Evolutionary conservation across 768 basidiomycete species (phyloP).

Genomic region (Amanita inopinata): DNA sequence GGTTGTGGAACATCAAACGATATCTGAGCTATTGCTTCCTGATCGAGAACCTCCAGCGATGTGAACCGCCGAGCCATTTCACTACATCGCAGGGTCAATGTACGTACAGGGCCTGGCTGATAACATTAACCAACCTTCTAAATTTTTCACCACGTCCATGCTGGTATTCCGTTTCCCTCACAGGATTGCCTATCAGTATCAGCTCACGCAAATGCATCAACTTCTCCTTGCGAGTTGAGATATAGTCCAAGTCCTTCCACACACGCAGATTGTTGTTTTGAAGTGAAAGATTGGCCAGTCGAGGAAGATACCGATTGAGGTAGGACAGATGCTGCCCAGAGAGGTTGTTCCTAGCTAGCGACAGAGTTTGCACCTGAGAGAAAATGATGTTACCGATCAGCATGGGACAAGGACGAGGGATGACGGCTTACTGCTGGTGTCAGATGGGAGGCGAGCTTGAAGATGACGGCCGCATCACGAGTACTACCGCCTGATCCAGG

Average conservation of each 20-base stretch:
- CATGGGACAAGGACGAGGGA: conserved; percentile 2
- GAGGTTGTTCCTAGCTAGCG: conserved; percentile 67
- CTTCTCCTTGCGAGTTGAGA: conserved; percentile 50
- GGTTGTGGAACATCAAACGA: conserved; percentile 65
- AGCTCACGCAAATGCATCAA: conserved; percentile 60
- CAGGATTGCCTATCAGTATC: conserved; percentile 66
- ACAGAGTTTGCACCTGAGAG: conserved; percentile 67
- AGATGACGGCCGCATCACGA: conserved; percentile 73
- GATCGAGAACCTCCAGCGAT: conserved; percentile 75
- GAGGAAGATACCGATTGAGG: conserved; percentile 68
- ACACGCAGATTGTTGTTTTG: conserved; percentile 66
- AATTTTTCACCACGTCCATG: conserved; percentile 53
- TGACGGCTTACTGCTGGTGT: conserved; percentile 49
- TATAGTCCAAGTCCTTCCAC: conserved; percentile 61
- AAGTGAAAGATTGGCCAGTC: conserved; percentile 69
- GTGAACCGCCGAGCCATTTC: conserved; percentile 77
- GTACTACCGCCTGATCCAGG: conserved; percentile 61
- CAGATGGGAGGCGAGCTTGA: conserved; percentile 76
- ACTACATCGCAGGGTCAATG: conserved; percentile 41
- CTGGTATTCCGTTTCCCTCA: conserved; percentile 52
- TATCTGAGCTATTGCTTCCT: conserved; percentile 69
- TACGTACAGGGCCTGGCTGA: too few relatives aligned
- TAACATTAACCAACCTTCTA: conserved; percentile 60
- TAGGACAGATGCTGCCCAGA: conserved; percentile 49
- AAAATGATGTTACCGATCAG: conserved; percentile 10